Evolutionary conservation across 2,329 filamentous ascomycete genomes (phyloP).

Genomic region (Triangularia verruculosa): DNA sequence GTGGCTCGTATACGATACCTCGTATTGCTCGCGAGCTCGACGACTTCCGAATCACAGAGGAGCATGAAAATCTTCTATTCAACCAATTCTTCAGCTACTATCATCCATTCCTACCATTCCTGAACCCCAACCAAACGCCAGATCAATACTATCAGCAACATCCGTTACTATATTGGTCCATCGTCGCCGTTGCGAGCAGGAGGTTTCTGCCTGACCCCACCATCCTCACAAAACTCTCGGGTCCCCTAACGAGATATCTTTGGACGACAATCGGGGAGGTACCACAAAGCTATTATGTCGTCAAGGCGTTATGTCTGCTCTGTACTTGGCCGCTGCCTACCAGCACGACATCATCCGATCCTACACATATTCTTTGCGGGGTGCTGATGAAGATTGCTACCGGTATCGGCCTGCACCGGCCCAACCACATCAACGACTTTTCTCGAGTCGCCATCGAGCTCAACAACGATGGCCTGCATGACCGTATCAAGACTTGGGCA

Average conservation of each 20-base stretch:
- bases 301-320: constrained; percentile 75
- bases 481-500: constrained; percentile 78
- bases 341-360: constrained; percentile 76
- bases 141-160: constrained; percentile 76
- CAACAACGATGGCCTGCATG: constrained; percentile 74
- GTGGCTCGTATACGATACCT: constrained; percentile 58
- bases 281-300: constrained; percentile 74
- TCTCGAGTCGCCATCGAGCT: constrained; percentile 71
- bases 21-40: constrained; percentile 61
- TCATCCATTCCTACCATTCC: constrained; percentile 74
- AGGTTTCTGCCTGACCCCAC: constrained; percentile 63
- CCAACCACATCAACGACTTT: constrained; percentile 80
- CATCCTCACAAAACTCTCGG: constrained; percentile 65
- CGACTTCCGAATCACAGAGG: constrained; percentile 61
- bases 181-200: constrained; percentile 71
- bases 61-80: constrained; percentile 63
- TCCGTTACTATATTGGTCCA: constrained; percentile 81
- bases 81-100: constrained; percentile 72
- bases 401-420: constrained; percentile 76
- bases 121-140: constrained; percentile 63
- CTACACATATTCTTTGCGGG: constrained; percentile 76
- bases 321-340: constrained; percentile 82
- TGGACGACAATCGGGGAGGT: constrained; percentile 77
- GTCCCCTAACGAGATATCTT: constrained; percentile 65
- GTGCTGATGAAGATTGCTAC: constrained; percentile 87